Evolutionary conservation across 768 basidiomycete species (phyloP).

Genomic region (Chiua virens): DNA sequence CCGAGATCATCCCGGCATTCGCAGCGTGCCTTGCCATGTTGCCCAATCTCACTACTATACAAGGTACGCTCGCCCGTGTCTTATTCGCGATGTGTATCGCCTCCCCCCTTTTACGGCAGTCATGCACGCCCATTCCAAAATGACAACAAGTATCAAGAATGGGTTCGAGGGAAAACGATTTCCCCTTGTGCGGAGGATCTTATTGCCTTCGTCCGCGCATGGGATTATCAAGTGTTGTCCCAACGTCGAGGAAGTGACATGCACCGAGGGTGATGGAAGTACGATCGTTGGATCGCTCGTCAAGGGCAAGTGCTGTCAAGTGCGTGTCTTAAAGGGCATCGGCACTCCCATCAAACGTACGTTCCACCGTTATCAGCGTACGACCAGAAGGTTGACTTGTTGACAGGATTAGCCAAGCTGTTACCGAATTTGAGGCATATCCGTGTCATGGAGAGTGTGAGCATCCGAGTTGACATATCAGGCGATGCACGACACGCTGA

Average conservation of each 20-base stretch:
- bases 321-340: conserved; percentile 7
- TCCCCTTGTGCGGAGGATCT: conserved; percentile 6
- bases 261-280: conserved; percentile 3
- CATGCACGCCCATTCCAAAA: background rate
- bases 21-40: conserved; percentile 1
- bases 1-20: conserved; percentile 7
- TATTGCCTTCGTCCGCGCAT: conserved; percentile 3
- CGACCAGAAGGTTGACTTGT: background rate
- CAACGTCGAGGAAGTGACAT: conserved; percentile 9
- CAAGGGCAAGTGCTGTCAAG: background rate
- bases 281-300: conserved; percentile 3
- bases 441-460: background rate
- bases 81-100: background rate
- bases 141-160: conserved; percentile 3
- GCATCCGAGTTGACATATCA: background rate
- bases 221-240: conserved; percentile 11
- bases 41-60: conserved; percentile 7
- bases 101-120: conserved; percentile 1
- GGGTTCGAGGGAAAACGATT: conserved; percentile 8
- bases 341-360: background rate
- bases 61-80: background rate
- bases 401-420: conserved; percentile 3
- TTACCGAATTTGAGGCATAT: conserved; percentile 9
- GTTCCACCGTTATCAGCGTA: conserved; percentile 5
- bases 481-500: background rate